Percentiles rank a stretch among this genome's conserved stretches.
These are phyloP conservation scores for Fraxinus floribunda DNA, from an alignment of 305 asterid genomes.

Conservation along the genomic window DNA sequence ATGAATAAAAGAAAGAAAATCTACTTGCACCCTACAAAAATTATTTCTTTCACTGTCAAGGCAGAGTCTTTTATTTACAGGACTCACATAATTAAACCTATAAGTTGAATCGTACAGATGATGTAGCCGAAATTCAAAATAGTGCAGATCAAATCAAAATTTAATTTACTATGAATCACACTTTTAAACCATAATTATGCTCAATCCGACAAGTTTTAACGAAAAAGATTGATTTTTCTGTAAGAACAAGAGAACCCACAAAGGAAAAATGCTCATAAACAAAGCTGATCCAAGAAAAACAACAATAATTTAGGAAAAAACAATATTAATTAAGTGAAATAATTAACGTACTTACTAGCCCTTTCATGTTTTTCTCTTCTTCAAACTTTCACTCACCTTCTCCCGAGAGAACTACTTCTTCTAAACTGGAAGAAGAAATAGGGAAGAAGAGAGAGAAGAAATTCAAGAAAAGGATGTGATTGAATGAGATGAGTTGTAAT, in stretches of 20 bases:
- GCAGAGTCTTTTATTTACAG: constrained; percentile 23
- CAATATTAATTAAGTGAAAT: constrained; percentile 14
- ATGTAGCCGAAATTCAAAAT: constrained; percentile 28
- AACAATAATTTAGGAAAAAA: constrained; percentile 8
- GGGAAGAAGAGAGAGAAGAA: constrained; percentile 26
- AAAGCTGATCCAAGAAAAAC: constrained; percentile 25
- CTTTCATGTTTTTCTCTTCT: constrained; percentile 61
- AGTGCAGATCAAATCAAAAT: constrained; percentile 28
- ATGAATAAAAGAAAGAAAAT: constrained; percentile 19
- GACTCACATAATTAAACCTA: constrained; percentile 40
- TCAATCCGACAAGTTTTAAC: constrained; percentile 21
- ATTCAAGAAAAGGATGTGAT: constrained; percentile 25
- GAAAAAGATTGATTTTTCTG: constrained; percentile 31
- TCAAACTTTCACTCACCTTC: constrained; percentile 57
- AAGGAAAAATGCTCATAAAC: constrained; percentile 11
- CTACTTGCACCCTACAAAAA: constrained; percentile 8
- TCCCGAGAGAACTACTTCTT: constrained; percentile 27
- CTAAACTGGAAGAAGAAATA: constrained; percentile 32
- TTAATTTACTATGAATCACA: background rate
- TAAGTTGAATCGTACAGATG: constrained; percentile 23
- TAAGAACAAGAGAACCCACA: constrained; percentile 28
- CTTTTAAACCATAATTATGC: constrained; percentile 22
- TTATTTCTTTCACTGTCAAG: constrained; percentile 4
- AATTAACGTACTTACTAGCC: constrained; percentile 98
- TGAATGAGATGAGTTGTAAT: constrained; percentile 62